Evolutionary conservation across 208 protist species (phyloP), one percentile per base, ranked within the genome.

Genomic region (Acanthamoeba culbertsoni): DNA sequence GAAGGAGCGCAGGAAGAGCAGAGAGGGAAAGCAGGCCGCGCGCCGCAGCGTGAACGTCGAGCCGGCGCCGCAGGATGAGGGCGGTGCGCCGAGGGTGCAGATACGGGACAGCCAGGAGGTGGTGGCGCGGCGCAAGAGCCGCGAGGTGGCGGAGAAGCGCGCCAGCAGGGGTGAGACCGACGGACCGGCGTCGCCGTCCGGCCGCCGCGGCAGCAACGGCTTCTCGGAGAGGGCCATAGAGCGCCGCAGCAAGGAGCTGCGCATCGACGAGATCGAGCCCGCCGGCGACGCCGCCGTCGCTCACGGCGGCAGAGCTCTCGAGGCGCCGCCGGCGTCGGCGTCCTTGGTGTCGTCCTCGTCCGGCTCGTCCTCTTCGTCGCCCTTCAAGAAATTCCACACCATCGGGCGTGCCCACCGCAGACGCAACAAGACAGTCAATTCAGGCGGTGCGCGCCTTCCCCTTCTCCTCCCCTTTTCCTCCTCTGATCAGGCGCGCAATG

Each of bases 331-430:
- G 53, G 16, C 57, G 7, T 35, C 57, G 18, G 57, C 28, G 28
- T 37, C 28, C 5, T 31, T 8, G n/a, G n/a, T 5, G 28, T 55
- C 48, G 12, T 55, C 48, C 48, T 55, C 48, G 59, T 46, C 65
- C n/a, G n/a, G n/a, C n/a, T n/a, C n/a, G n/a, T n/a, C n/a, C n/a
- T n/a, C n/a, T 16, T 1, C 35, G 18, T 77, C 65, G 31, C 65
- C 65, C 35, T 77, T 77, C 16, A 77, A 77, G 65, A 77, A 77
- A 37, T 77, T 77, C 65, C 65, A 77, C 20, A 48, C 65, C 37
- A 40, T 77, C 16, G 65, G 65, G 6, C 65, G 65, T 5, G 65
- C 37, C 12, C 65, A 77, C 40, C 65, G 65, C 10, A 43, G 23
- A 28, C 65, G 65, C 35, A 77, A 77, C 40, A 40, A 77, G 40